Conservation (phyloP, 1,139 yeast genomes). For the Suhomyces wounanorum region DNA sequence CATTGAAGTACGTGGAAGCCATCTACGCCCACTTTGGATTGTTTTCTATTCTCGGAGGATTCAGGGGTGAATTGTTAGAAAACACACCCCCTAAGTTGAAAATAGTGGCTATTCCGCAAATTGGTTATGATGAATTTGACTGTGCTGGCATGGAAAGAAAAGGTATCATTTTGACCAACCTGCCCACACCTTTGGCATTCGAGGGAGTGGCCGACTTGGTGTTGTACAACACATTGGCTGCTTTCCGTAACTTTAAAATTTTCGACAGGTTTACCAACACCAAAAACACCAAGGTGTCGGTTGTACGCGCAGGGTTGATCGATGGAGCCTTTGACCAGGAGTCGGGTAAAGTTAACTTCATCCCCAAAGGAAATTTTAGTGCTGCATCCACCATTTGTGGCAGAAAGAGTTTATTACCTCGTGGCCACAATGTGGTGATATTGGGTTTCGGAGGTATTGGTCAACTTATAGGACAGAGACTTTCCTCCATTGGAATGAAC, state of each 20-base stretch:
- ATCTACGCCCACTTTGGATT: constrained; percentile 28
- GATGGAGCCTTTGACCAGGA: constrained; percentile 18
- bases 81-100: constrained; percentile 22
- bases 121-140: constrained; percentile 26
- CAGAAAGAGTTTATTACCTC: constrained; percentile 20
- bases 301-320: constrained; percentile 17
- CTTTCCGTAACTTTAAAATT: constrained; percentile 25
- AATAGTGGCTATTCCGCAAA: constrained; percentile 25
- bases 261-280: constrained; percentile 15
- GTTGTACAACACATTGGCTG: constrained; percentile 23
- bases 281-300: constrained; percentile 15
- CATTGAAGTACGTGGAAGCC: constrained; percentile 22
- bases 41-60: constrained; percentile 23
- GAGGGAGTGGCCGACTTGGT: constrained; percentile 30
- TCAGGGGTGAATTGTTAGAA: constrained; percentile 20
- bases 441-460: constrained; percentile 32
- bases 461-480: constrained; percentile 22
- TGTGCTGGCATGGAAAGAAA: constrained; percentile 19
- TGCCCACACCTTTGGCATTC: constrained; percentile 24
- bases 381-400: constrained; percentile 17
- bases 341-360: constrained; percentile 12
- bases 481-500: constrained; percentile 26
- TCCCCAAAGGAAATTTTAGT: constrained; percentile 5
- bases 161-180: constrained; percentile 25
- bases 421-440: constrained; percentile 27